These are phyloP conservation scores for Microcyclospora tardicrescens DNA, from an alignment of 2,329 filamentous ascomycete genomes.

Conservation along the genomic window DNA sequence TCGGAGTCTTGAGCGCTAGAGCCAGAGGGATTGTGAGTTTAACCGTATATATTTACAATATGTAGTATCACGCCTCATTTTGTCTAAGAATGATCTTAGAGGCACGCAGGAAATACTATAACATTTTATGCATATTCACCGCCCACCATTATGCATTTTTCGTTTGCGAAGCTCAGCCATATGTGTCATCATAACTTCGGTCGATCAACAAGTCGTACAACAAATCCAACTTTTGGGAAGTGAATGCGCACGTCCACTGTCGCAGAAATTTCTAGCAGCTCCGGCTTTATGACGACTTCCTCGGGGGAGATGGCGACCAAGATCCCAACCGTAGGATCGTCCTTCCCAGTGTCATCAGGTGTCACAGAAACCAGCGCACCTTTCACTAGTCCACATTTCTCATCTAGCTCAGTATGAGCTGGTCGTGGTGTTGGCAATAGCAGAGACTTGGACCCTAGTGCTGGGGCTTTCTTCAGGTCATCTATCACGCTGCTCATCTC, in stretches of 20 bases:
- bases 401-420: constrained; percentile 17
- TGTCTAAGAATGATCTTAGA: too few relatives aligned
- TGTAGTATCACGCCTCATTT: too few relatives aligned
- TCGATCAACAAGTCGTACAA: constrained; percentile 17
- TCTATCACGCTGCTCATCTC: constrained; percentile 14
- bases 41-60: too few relatives aligned
- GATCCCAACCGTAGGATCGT: constrained; percentile 25
- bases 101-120: too few relatives aligned
- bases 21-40: too few relatives aligned
- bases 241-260: constrained; percentile 25
- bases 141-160: too few relatives aligned
- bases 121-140: too few relatives aligned
- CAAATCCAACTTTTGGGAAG: constrained; percentile 29
- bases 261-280: constrained; percentile 11
- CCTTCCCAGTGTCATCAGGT: constrained; percentile 30
- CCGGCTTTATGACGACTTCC: constrained; percentile 27
- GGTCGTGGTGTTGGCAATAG: constrained; percentile 21
- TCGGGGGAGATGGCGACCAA: constrained; percentile 27
- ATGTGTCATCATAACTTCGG: constrained; percentile 7
- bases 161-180: too few relatives aligned
- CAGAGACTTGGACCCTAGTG: constrained; percentile 10
- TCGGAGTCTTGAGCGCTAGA: too few relatives aligned
- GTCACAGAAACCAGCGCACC: constrained; percentile 23
- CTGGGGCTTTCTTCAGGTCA: constrained; percentile 14
- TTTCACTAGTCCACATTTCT: constrained; percentile 17